Base-by-base conservation (phyloP, 2,329 filamentous ascomycete species). In the Akanthomyces lecanii region DNA sequence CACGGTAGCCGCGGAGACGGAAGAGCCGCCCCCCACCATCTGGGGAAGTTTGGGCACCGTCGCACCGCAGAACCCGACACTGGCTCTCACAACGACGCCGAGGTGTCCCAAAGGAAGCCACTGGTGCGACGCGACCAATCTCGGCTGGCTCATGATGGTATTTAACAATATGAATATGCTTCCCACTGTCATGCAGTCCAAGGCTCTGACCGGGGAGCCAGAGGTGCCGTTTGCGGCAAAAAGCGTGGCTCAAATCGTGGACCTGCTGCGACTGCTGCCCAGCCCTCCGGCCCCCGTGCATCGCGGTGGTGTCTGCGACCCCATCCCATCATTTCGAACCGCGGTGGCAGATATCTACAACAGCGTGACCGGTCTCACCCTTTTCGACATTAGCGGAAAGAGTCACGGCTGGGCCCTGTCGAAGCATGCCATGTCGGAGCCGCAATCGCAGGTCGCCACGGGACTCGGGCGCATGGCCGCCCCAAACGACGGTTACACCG, bases 71-170 rank as follows among this genome's bases (percentile, higher is more conserved):
- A 54, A 63, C 12, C 63, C 66, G 18, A 68, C 70, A 3, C 63
- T 74, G 33, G 60, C 69, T n/a, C 66, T 80, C 4, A 77, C 75
- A 1, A 76, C 73, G 38, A 72, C 69, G 0, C 75, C 81, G 3
- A 75, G 82, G 40, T 85, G 82, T 62, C 80, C 81, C 18, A 81
- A 76, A 63, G 79, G 80, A 0, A 80, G 76, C 61, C 80, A 79
- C 61, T 72, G 73, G 67, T 85, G 82, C 61, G 82, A 85, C 65
- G 80, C 81, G 0, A 77, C 77, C 0, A 83, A 82, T 60, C 72
- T 85, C 0, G 82, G 82, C 3, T 85, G 81, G 81, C 67, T 83
- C 40, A 81, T 84, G 77, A 73, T 82, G n/a, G 71, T 78, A 0
- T 80, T 79, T 60, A 78, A 79, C 57, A 79, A 83, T 65, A 71